Evolutionary conservation across 2,329 filamentous ascomycete genomes (phyloP).

Genomic region (Botrytis porri): DNA sequence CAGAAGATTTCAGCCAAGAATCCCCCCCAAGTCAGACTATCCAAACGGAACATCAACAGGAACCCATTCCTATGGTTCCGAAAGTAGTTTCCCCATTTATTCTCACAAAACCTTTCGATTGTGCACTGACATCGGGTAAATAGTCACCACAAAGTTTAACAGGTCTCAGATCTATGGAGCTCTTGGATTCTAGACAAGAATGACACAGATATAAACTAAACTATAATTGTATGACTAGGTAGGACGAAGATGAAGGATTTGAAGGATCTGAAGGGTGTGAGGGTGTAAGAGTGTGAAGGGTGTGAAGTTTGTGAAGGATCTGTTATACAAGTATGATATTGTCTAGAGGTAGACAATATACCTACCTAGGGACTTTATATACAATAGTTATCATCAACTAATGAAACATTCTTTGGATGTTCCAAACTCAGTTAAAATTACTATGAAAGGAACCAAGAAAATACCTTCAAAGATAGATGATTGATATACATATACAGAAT

Average conservation of each 20-base stretch:
- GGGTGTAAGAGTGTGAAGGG: not conserved
- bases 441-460: not conserved
- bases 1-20: not conserved
- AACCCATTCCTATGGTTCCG: constrained; percentile 8
- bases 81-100: not conserved
- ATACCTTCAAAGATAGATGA: not conserved
- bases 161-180: not conserved
- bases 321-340: not conserved
- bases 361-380: not conserved
- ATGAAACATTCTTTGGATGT: not conserved
- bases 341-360: not conserved
- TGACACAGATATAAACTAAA: not conserved
- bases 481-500: not conserved
- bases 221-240: not conserved
- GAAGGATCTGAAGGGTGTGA: not conserved
- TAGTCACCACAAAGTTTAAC: not conserved
- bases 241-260: not conserved
- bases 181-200: not conserved
- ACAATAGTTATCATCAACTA: not conserved
- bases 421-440: not conserved
- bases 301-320: not conserved
- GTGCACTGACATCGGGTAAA: not conserved
- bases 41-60: not conserved
- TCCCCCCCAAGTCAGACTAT: not conserved
- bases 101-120: constrained; percentile 8